Evolutionary conservation across 1,284 basidiomycete genomes (phyloP).

Genomic region (Marasmius oreades): DNA sequence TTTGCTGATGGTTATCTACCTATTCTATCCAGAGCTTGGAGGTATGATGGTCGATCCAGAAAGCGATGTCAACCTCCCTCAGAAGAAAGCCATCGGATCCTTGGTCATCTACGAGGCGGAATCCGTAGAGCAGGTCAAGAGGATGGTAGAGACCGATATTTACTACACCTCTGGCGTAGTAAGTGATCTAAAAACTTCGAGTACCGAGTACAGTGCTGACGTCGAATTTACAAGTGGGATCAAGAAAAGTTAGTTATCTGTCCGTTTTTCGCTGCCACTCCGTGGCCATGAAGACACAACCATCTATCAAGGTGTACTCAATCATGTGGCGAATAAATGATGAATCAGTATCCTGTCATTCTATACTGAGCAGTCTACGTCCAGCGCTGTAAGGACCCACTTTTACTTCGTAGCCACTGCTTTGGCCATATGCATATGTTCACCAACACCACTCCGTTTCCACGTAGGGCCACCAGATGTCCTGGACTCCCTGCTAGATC

Average conservation of each 20-base stretch:
- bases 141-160: slow-evolving; percentile 46
- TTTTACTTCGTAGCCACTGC: too few species aligned
- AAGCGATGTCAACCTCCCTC: slow-evolving; percentile 26
- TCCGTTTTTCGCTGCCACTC: slow-evolving; percentile 37
- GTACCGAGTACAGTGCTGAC: neutral
- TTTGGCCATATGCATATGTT: too few species aligned
- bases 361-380: too few species aligned
- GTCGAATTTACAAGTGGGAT: slow-evolving; percentile 28
- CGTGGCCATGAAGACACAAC: slow-evolving; percentile 20
- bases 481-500: too few species aligned
- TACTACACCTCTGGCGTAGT: slow-evolving; percentile 57
- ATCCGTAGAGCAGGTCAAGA: slow-evolving; percentile 43
- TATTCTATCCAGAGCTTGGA: slow-evolving; percentile 38
- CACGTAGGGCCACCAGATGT: too few species aligned
- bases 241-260: slow-evolving; percentile 38
- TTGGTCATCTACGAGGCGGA: slow-evolving; percentile 45
- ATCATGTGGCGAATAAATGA: too few species aligned
- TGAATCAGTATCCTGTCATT: too few species aligned
- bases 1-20: neutral
- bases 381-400: too few species aligned
- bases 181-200: slow-evolving; percentile 23
- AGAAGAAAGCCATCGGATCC: slow-evolving; percentile 47
- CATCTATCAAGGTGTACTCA: neutral
- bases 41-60: slow-evolving; percentile 44
- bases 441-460: too few species aligned